phyloP scores from a whole-genome alignment of 768 basidiomycete species.

The Lactifluus echinatus region DNA sequence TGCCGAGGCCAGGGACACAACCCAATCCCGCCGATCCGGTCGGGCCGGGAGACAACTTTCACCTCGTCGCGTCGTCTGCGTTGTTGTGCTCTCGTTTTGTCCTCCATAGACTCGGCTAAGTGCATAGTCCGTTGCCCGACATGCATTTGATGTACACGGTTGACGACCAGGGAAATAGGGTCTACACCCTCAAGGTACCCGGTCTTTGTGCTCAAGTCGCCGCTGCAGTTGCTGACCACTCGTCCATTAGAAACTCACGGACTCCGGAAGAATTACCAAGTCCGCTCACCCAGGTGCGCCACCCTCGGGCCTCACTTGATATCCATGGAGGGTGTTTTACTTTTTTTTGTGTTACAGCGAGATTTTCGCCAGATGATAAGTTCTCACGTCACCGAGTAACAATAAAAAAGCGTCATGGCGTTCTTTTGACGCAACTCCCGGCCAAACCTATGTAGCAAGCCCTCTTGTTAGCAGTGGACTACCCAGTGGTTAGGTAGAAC shows the following conservation, averaged over 20 bases:
- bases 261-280: conserved; percentile 77
- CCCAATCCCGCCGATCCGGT: not conserved
- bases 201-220: not conserved
- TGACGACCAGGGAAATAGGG: conserved; percentile 65
- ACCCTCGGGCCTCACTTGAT: not conserved
- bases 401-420: conserved; percentile 86
- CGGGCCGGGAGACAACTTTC: not conserved
- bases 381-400: conserved; percentile 97
- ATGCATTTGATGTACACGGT: conserved; percentile 99
- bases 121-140: conserved; percentile 21
- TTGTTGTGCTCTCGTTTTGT: not conserved
- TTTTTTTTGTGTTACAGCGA: conserved; percentile 44
- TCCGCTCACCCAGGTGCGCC: conserved; percentile 91
- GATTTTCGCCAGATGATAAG: conserved; percentile 99
- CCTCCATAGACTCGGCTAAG: not conserved
- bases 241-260: conserved; percentile 65
- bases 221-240: not conserved
- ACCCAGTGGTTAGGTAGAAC: not conserved
- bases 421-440: conserved; percentile 86
- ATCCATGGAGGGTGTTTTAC: not conserved
- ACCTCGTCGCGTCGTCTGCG: too few species aligned
- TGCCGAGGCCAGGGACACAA: too few species aligned
- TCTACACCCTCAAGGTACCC: conserved; percentile 88
- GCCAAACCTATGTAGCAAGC: conserved; percentile 65
- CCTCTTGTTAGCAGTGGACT: not conserved